These are phyloP conservation scores for Mycena olivaceomarginata DNA, from an alignment of 768 basidiomycete species.

Conservation along the genomic window DNA sequence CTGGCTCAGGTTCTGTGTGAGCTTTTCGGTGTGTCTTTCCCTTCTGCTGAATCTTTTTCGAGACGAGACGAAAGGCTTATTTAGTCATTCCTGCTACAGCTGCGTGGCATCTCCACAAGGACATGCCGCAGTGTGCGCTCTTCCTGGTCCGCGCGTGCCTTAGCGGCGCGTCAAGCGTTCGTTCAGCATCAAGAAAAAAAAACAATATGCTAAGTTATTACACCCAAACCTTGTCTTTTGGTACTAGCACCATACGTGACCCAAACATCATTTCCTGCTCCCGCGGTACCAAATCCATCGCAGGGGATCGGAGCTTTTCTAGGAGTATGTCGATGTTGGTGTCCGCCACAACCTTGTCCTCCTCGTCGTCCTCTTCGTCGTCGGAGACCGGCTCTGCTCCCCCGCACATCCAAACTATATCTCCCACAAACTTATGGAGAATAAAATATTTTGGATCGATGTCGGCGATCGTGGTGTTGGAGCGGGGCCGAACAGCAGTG, in stretches of 20 bases:
- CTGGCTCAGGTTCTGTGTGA: too few relatives aligned
- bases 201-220: neutral
- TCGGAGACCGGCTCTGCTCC: constrained; percentile 31
- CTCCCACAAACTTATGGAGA: constrained; percentile 33
- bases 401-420: constrained; percentile 39
- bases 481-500: constrained; percentile 25
- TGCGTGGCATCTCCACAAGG: too few relatives aligned
- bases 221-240: constrained; percentile 26
- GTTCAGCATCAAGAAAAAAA: too few relatives aligned
- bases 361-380: constrained; percentile 32
- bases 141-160: too few relatives aligned
- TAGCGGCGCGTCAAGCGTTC: too few relatives aligned
- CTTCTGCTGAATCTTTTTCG: too few relatives aligned
- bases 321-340: constrained; percentile 24
- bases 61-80: too few relatives aligned
- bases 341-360: constrained; percentile 30
- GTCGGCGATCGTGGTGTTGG: constrained; percentile 27
- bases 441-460: constrained; percentile 35
- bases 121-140: too few relatives aligned
- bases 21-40: too few relatives aligned
- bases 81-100: too few relatives aligned
- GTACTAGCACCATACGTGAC: constrained; percentile 19
- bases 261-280: constrained; percentile 32
- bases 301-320: constrained; percentile 30
- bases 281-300: constrained; percentile 33